Evolutionary conservation across 176 grass and related monocot species (phyloP).

Genomic region (Avena insularis): DNA sequence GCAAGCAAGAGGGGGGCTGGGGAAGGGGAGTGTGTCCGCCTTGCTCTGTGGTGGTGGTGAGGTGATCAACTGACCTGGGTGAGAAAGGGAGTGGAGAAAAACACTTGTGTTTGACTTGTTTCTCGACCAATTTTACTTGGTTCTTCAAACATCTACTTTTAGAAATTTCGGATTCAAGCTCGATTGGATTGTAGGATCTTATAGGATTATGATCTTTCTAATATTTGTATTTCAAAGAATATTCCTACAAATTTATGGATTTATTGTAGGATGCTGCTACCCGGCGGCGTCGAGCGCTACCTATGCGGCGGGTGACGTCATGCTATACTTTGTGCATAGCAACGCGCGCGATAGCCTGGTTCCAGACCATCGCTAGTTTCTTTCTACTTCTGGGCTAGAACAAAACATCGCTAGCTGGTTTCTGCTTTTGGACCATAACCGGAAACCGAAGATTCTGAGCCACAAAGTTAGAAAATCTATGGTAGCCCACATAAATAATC

Average conservation of each 20-base stretch:
- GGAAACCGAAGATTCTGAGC: no score
- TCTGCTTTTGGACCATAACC: no score
- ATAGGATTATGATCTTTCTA: not conserved
- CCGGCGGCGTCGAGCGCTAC: no score
- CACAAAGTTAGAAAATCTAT: no score
- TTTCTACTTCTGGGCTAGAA: no score
- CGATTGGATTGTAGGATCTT: not conserved
- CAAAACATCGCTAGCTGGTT: no score
- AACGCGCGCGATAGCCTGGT: no score
- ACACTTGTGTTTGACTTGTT: not conserved
- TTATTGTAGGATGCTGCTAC: no score
- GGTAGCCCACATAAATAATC: no score
- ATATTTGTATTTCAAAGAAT: not conserved
- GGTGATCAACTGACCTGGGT: slow-evolving; percentile 14
- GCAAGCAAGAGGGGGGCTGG: not conserved
- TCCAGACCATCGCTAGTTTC: no score
- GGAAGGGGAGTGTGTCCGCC: slow-evolving; percentile 32
- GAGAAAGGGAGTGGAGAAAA: slow-evolving; percentile 25
- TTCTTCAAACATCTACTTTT: not conserved
- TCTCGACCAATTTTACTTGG: not conserved
- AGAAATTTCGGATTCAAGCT: not conserved
- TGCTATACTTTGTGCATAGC: no score
- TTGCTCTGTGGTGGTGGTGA: slow-evolving; percentile 37
- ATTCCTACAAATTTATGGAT: not conserved
- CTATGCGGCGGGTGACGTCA: no score